Conservation (phyloP, 306 rosid species). For the Trifolium pratense region DNA sequence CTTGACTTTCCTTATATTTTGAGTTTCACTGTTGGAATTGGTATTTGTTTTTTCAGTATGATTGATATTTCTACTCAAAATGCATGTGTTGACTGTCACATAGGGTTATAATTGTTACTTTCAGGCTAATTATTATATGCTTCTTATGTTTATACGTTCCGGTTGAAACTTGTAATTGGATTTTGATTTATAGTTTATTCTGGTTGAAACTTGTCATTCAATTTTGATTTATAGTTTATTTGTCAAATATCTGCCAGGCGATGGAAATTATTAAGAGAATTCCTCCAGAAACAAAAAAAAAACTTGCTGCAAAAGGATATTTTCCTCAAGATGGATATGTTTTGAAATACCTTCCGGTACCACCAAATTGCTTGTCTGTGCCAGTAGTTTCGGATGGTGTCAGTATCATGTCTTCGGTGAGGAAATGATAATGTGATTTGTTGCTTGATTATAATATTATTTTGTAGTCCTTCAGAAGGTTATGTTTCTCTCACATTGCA, state of each 20-base stretch:
- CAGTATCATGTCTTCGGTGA: conserved; percentile 82
- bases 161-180: conserved; percentile 10
- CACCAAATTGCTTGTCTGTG: conserved; percentile 91
- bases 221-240: conserved; percentile 27
- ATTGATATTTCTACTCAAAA: conserved; percentile 21
- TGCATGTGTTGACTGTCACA: conserved; percentile 13
- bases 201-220: conserved; percentile 10
- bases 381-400: conserved; percentile 98
- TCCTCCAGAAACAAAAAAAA: conserved; percentile 67
- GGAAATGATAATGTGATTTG: conserved; percentile 41
- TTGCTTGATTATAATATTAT: conserved; percentile 23
- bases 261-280: conserved; percentile 75
- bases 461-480: conserved; percentile 12
- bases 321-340: conserved; percentile 92
- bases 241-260: conserved; percentile 54
- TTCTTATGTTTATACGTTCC: background rate
- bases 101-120: conserved; percentile 17
- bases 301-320: conserved; percentile 77
- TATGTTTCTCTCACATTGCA: conserved; percentile 39
- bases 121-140: background rate
- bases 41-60: conserved; percentile 23
- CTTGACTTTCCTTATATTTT: conserved; percentile 17
- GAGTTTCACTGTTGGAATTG: conserved; percentile 6
- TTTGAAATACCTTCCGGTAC: conserved; percentile 76
- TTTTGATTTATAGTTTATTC: no score